Percentiles rank a stretch among this genome's conserved stretches.
Conservation (phyloP, 2,329 filamentous ascomycete genomes). For the Aspergillus sp. region DNA sequence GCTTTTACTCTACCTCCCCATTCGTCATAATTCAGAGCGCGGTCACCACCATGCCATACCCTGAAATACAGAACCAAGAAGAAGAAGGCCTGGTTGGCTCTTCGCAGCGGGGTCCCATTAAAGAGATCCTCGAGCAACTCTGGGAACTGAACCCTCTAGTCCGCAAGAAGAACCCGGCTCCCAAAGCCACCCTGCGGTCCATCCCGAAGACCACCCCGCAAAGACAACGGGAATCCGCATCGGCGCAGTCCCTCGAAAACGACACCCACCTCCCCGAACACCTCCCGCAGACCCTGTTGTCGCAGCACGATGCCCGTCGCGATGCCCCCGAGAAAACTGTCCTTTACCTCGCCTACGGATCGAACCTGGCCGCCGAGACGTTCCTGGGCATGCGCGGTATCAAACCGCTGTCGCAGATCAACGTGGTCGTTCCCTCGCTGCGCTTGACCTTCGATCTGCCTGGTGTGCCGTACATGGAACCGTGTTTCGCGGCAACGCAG, state of each 20-base stretch:
- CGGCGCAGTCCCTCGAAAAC: constrained; percentile 23
- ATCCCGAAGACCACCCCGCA: constrained; percentile 17
- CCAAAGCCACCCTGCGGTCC: not conserved
- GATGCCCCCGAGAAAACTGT: constrained; percentile 50
- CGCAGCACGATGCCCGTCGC: not conserved
- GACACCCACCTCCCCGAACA: constrained; percentile 22
- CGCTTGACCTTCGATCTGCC: constrained; percentile 80
- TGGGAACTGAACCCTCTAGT: constrained; percentile 7
- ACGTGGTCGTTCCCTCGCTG: constrained; percentile 76
- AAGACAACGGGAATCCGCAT: constrained; percentile 20
- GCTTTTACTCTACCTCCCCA: not conserved
- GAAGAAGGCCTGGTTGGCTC: constrained; percentile 1
- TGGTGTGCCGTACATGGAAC: constrained; percentile 81
- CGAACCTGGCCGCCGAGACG: constrained; percentile 76
- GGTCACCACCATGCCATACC: not conserved
- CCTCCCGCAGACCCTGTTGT: constrained; percentile 2
- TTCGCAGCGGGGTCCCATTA: not conserved
- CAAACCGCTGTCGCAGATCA: constrained; percentile 73
- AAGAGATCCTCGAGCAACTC: constrained; percentile 9
- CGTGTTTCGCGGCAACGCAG: constrained; percentile 84
- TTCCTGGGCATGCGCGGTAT: constrained; percentile 78
- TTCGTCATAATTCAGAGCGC: not conserved
- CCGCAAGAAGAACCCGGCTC: not conserved
- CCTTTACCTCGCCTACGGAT: constrained; percentile 86
- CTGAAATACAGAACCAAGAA: not conserved